Percentiles rank a stretch among this genome's conserved stretches.
These are phyloP conservation scores for Typha latifolia DNA, from an alignment of 176 grass and related monocot genomes.

Conservation along the genomic window DNA sequence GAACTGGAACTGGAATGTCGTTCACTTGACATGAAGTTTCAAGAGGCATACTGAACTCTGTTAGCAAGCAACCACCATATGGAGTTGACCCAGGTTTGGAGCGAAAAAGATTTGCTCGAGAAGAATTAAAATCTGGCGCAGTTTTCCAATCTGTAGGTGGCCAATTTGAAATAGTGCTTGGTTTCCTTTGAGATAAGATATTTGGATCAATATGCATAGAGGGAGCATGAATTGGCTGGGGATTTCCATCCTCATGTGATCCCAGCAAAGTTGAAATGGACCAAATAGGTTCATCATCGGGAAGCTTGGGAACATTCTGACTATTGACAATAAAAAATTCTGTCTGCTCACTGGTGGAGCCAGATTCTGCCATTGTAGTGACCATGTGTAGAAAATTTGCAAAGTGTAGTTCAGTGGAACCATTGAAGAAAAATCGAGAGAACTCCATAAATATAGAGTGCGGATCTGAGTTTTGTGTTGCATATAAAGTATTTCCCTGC, in stretches of 20 bases:
- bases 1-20: constrained; percentile 38
- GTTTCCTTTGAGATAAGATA: constrained; percentile 25
- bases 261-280: constrained; percentile 41
- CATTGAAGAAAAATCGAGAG: constrained; percentile 85
- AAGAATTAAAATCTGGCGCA: constrained; percentile 41
- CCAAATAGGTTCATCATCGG: constrained; percentile 64
- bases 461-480: constrained; percentile 46
- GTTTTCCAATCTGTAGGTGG: constrained; percentile 60
- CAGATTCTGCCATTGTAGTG: constrained; percentile 66
- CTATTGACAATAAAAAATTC: constrained; percentile 75
- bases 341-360: constrained; percentile 40
- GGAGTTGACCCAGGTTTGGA: constrained; percentile 12
- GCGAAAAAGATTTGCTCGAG: constrained; percentile 13
- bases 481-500: constrained; percentile 68
- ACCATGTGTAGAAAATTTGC: constrained; percentile 92
- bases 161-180: constrained; percentile 41
- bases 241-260: constrained; percentile 17
- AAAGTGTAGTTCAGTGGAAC: constrained; percentile 70
- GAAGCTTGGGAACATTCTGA: constrained; percentile 67
- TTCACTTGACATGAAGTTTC: constrained; percentile 9
- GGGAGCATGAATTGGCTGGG: constrained; percentile 14
- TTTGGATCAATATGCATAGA: constrained; percentile 18
- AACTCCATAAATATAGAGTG: constrained; percentile 77
- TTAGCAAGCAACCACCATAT: constrained; percentile 15
- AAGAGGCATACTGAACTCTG: constrained; percentile 11